These are phyloP conservation scores for Malassezia sympodialis DNA, from an alignment of 1,284 basidiomycete species.

Conservation along the genomic window DNA sequence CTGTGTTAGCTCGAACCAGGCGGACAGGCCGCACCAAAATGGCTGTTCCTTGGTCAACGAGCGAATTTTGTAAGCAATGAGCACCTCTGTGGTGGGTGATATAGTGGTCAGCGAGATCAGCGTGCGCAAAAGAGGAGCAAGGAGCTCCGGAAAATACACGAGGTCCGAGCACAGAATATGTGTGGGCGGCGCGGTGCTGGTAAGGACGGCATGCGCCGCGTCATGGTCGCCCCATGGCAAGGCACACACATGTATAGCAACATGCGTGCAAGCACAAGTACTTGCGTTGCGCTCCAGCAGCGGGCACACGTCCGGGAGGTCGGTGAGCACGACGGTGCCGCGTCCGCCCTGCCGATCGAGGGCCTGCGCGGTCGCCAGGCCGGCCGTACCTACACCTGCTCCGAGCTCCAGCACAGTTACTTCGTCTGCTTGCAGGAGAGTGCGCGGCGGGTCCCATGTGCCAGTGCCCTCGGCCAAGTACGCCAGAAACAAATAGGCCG, in stretches of 20 bases:
- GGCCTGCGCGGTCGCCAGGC: constrained; percentile 32
- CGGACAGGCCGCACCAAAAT: constrained; percentile 70
- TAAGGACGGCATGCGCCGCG: constrained; percentile 18
- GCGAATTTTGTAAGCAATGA: constrained; percentile 59
- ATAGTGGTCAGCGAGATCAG: constrained; percentile 28
- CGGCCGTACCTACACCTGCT: constrained; percentile 38
- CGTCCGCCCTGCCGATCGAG: constrained; percentile 1
- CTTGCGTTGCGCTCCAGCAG: constrained; percentile 33
- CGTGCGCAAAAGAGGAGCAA: constrained; percentile 37
- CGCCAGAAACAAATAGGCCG: constrained; percentile 30
- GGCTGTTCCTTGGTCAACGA: constrained; percentile 64
- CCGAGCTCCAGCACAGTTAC: constrained; percentile 35
- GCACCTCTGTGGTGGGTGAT: constrained; percentile 18
- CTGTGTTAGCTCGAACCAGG: constrained; percentile 66
- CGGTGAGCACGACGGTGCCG: constrained; percentile 32
- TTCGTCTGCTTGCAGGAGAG: constrained; percentile 16
- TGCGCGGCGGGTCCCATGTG: constrained; percentile 38
- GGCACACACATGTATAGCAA: constrained; percentile 18
- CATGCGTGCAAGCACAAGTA: neutral
- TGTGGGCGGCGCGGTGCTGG: constrained; percentile 17
- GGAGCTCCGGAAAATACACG: constrained; percentile 44
- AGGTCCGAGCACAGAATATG: constrained; percentile 45
- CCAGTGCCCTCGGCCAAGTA: constrained; percentile 23
- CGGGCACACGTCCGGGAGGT: constrained; percentile 38
- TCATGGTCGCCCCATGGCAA: constrained; percentile 35